phyloP scores from a whole-genome alignment of 371 early-diverging fungal species.

The Blakeslea trispora region DNA sequence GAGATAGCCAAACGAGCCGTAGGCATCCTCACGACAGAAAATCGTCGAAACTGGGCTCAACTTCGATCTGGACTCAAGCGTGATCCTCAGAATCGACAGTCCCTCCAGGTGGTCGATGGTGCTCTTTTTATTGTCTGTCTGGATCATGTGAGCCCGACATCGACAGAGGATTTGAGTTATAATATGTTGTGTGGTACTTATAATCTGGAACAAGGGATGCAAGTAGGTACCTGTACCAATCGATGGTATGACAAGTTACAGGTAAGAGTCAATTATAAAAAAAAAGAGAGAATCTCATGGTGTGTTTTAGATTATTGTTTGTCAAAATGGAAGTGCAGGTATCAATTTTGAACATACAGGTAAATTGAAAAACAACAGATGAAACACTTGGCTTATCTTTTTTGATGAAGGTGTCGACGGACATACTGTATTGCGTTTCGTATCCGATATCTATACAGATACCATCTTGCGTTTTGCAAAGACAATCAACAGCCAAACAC shows the following conservation, averaged over 20 bases:
- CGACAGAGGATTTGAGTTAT: constrained; percentile 48
- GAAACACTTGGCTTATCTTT: not conserved
- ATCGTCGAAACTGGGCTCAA: constrained; percentile 75
- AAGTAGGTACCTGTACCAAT: constrained; percentile 63
- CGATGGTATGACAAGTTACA: constrained; percentile 65
- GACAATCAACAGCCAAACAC: constrained; percentile 58
- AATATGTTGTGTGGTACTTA: constrained; percentile 65
- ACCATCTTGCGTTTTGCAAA: constrained; percentile 60
- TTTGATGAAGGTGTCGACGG: constrained; percentile 55
- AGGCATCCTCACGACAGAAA: constrained; percentile 68
- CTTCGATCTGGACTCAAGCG: constrained; percentile 43
- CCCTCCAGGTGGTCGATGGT: constrained; percentile 64
- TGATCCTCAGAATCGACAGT: constrained; percentile 56
- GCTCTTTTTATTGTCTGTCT: constrained; percentile 83
- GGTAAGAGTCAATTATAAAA: constrained; percentile 33
- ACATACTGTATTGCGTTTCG: constrained; percentile 60
- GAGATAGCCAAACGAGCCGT: constrained; percentile 57
- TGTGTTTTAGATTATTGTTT: constrained; percentile 51
- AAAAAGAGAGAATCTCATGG: constrained; percentile 4
- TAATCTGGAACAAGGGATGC: constrained; percentile 52
- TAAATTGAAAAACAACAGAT: constrained; percentile 16
- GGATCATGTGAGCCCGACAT: constrained; percentile 64
- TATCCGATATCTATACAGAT: constrained; percentile 62
- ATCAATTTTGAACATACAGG: constrained; percentile 65
- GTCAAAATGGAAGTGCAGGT: constrained; percentile 62